phyloP scores from a whole-genome alignment of 2,329 filamentous ascomycete species.

The Truncatella angustata region DNA sequence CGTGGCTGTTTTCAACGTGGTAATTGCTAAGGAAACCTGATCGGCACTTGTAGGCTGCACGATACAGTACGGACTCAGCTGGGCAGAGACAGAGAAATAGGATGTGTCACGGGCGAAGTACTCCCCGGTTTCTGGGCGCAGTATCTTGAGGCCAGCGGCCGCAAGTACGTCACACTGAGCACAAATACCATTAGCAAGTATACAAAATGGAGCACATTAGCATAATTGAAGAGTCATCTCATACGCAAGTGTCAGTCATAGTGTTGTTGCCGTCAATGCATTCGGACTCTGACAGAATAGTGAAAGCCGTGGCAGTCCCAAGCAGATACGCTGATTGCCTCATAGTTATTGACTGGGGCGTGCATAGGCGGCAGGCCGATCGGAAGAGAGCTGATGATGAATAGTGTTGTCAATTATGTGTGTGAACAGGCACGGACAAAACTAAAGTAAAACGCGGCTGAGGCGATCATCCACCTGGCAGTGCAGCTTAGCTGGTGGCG shows the following conservation, averaged over 20 bases:
- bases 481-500: background rate
- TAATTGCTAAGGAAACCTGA: background rate
- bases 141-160: background rate
- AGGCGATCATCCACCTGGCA: background rate
- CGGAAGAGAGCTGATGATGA: background rate
- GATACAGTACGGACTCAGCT: background rate
- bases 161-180: background rate
- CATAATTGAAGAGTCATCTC: background rate
- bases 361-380: background rate
- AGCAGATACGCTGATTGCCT: background rate
- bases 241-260: background rate
- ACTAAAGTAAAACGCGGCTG: background rate
- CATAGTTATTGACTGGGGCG: background rate
- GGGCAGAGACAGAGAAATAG: conserved; percentile 3
- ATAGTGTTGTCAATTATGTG: background rate
- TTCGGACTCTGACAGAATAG: background rate
- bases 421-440: background rate
- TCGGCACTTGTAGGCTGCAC: background rate
- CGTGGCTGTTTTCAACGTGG: background rate
- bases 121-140: background rate
- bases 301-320: background rate
- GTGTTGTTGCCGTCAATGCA: background rate
- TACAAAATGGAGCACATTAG: background rate
- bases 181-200: background rate
- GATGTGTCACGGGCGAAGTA: background rate